phyloP scores from a whole-genome alignment of 2,329 filamentous ascomycete species.

The Purpureocillium lavendulum region DNA sequence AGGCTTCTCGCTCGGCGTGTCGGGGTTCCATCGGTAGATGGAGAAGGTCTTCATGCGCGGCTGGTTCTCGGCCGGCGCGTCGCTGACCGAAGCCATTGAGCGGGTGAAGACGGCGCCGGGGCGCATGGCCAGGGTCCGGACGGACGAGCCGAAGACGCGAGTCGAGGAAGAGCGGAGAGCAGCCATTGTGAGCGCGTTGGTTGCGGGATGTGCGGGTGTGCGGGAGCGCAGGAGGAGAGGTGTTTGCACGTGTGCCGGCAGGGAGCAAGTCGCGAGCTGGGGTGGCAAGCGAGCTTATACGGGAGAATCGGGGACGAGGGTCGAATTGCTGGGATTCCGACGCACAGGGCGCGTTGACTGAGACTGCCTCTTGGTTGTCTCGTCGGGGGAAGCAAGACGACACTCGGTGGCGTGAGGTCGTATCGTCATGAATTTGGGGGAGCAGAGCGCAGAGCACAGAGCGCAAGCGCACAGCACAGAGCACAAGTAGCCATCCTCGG shows the following conservation, averaged over 20 bases:
- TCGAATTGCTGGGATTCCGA: not conserved
- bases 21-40: conserved; percentile 98
- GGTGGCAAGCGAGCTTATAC: too few relatives aligned
- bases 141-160: conserved; percentile 40
- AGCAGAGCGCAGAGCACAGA: not conserved
- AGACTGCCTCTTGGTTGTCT: not conserved
- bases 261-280: conserved; percentile 2
- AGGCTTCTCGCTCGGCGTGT: conserved; percentile 85
- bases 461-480: not conserved
- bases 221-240: conserved; percentile 13
- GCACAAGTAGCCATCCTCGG: conserved; percentile 8
- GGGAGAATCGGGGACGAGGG: not conserved
- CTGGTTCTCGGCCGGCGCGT: conserved; percentile 54
- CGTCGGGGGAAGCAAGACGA: not conserved
- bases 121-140: conserved; percentile 26
- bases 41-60: conserved; percentile 87
- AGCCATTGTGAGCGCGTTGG: conserved; percentile 35
- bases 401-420: conserved; percentile 2
- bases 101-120: conserved; percentile 35
- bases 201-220: conserved; percentile 16
- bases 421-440: conserved; percentile 4
- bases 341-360: not conserved
- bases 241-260: not conserved
- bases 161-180: conserved; percentile 51
- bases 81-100: conserved; percentile 46